Evolutionary conservation across 2,329 filamentous ascomycete species (phyloP), one percentile per base, ranked within the genome.

Genomic region (Penicillium rolfsii): DNA sequence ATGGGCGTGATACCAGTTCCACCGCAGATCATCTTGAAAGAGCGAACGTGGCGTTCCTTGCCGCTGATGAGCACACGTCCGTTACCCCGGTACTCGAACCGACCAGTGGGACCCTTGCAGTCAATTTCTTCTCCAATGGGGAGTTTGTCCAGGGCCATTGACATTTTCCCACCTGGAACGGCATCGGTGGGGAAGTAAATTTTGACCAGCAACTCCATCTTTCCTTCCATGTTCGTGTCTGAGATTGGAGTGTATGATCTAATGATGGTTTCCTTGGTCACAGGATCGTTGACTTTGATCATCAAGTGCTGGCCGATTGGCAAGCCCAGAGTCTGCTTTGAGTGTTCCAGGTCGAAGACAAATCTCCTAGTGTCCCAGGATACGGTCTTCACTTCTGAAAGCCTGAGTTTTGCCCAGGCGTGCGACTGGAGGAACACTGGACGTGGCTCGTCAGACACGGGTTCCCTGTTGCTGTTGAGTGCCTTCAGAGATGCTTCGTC

Each of bases 1-100:
- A 97, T 91, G 0, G 93, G 93, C n/a, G 93, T 97, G 70, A 97
- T 90, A 0, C 93, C 93, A n/a, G 87, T 91, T 5, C 93, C 93
- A 14, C 85, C 93, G 68, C 91, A 95, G 35, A 97, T 87, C 92
- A 97, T 96, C 72, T 90, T 81, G 74, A 97, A 91, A 12, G 83
- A 84, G 55, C 83, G 84, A 1, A 96, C 84, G 0, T 68, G 76
- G 9, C 88, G 80, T 59, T 81, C 74, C 22, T 80, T 82, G 0
- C 84, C 84, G 35, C 85, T 85, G 45, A 96, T 77, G 0, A 78
- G 71, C 68, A 90, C 91, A 1, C 76, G 64, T 0, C 93, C 92
- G 0, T 80, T 77, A 0, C 90, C 89, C 0, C 88, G 79, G 70
- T 97, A 97, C 69, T 90, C 86, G 65, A 97, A 94, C 68, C 91